These are phyloP conservation scores for Chytridiales sp. DNA, from an alignment of 371 early-diverging fungal species.

Conservation along the genomic window DNA sequence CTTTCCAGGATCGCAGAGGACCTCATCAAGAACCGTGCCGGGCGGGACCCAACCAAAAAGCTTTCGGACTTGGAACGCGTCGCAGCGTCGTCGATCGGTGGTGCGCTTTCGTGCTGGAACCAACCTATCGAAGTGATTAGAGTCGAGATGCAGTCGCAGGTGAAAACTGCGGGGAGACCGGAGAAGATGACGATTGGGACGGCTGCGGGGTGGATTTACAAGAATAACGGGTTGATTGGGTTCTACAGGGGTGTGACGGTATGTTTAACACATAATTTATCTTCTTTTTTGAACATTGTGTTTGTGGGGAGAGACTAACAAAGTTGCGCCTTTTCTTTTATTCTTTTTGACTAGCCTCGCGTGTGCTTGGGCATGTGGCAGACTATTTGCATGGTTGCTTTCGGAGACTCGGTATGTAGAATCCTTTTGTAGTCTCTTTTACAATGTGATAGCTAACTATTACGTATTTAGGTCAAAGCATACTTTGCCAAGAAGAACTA, in stretches of 20 bases:
- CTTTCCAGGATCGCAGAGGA: conserved; percentile 83
- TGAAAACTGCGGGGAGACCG: conserved; percentile 79
- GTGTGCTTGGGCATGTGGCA: conserved; percentile 92
- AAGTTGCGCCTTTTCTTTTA: not conserved
- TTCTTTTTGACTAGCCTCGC: conserved; percentile 53
- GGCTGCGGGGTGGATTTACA: conserved; percentile 87
- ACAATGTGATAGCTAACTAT: not conserved
- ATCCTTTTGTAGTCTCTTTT: not conserved
- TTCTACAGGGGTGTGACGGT: conserved; percentile 90
- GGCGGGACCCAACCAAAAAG: conserved; percentile 37
- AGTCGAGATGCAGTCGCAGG: conserved; percentile 94
- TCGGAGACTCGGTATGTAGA: conserved; percentile 64
- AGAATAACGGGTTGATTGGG: conserved; percentile 82
- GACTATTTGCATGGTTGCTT: conserved; percentile 95
- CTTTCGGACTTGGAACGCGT: conserved; percentile 60
- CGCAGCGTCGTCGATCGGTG: conserved; percentile 82
- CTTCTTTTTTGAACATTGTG: not conserved
- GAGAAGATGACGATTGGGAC: conserved; percentile 81
- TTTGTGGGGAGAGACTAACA: no score
- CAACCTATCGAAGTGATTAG: conserved; percentile 97
- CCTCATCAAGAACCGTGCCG: conserved; percentile 44
- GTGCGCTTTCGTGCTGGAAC: conserved; percentile 93
- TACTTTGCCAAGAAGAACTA: conserved; percentile 47
- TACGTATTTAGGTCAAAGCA: conserved; percentile 43
- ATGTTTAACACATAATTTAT: no score